Conservation (phyloP, 75 land plant genomes). For the Adiantum capillusveneris region DNA sequence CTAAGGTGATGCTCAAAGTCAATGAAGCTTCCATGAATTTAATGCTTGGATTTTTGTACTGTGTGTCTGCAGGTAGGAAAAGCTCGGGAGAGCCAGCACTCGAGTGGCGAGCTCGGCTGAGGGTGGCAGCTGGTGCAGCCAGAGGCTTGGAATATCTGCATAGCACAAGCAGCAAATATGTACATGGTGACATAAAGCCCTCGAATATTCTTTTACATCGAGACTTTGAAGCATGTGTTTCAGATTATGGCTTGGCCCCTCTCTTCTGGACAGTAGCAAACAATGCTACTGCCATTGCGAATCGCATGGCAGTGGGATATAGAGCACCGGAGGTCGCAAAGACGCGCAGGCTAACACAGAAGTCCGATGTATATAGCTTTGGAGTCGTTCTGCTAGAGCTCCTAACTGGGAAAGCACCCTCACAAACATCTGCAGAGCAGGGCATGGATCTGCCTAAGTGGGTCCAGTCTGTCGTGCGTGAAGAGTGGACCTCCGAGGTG, state of each 20-base stretch:
- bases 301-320: conserved; percentile 50
- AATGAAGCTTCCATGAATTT: background rate
- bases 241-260: conserved; percentile 59
- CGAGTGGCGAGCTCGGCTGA: conserved; percentile 29
- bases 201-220: conserved; percentile 44
- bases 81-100: conserved; percentile 30
- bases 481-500: conserved; percentile 84
- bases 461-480: conserved; percentile 74
- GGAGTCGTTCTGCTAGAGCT: conserved; percentile 76
- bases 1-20: background rate
- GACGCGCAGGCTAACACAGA: conserved; percentile 55
- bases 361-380: conserved; percentile 86
- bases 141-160: conserved; percentile 51
- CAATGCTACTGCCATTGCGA: conserved; percentile 32
- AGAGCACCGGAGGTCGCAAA: conserved; percentile 77
- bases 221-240: conserved; percentile 38
- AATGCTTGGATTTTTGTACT: background rate
- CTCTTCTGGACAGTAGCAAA: conserved; percentile 20
- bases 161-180: conserved; percentile 12
- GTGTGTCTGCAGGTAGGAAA: conserved; percentile 43
- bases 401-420: conserved; percentile 47
- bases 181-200: conserved; percentile 55
- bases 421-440: conserved; percentile 40
- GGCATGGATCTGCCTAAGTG: conserved; percentile 69
- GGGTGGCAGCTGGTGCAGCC: conserved; percentile 36